Conservation (phyloP, 179 eudicot genomes). For the Gypsophila paniculata region DNA sequence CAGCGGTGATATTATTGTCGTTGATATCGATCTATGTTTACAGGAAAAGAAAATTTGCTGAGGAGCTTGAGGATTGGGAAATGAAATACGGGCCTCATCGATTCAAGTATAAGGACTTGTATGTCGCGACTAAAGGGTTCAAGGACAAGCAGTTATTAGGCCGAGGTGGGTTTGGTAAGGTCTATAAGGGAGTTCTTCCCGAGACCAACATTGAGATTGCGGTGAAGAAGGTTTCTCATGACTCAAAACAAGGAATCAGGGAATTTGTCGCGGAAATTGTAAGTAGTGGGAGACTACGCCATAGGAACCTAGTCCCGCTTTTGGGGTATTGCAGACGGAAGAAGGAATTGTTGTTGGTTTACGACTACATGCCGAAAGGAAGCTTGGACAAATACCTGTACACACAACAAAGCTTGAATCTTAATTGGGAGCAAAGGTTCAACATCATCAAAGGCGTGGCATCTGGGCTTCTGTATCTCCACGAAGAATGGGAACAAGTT, state of each 20-base stretch:
- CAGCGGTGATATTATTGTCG: neutral
- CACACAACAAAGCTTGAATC: neutral
- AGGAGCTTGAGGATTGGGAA: slow-evolving; percentile 36
- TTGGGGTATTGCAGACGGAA: slow-evolving; percentile 22
- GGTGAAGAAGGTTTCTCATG: slow-evolving; percentile 22
- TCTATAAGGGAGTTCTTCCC: slow-evolving; percentile 16
- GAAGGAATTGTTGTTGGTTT: slow-evolving; percentile 13
- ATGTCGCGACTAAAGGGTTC: slow-evolving; percentile 33
- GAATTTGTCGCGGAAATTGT: slow-evolving; percentile 28
- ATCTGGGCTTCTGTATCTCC: slow-evolving; percentile 15
- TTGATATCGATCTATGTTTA: neutral
- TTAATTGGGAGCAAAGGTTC: slow-evolving; percentile 21
- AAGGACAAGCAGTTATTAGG: slow-evolving; percentile 23
- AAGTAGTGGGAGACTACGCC: slow-evolving; percentile 20
- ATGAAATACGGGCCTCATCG: slow-evolving; percentile 32
- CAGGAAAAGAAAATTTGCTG: slow-evolving; percentile 9
- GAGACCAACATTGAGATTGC: slow-evolving; percentile 11
- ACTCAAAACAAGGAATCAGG: slow-evolving; percentile 21
- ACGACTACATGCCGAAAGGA: slow-evolving; percentile 21
- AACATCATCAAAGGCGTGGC: slow-evolving; percentile 23
- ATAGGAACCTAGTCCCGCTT: slow-evolving; percentile 16
- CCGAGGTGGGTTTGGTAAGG: slow-evolving; percentile 22
- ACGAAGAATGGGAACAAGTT: slow-evolving; percentile 23
- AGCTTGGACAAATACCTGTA: slow-evolving; percentile 19
- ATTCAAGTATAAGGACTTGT: slow-evolving; percentile 33